Evolutionary conservation across 768 basidiomycete genomes (phyloP).

Genomic region (Suillus sp.): DNA sequence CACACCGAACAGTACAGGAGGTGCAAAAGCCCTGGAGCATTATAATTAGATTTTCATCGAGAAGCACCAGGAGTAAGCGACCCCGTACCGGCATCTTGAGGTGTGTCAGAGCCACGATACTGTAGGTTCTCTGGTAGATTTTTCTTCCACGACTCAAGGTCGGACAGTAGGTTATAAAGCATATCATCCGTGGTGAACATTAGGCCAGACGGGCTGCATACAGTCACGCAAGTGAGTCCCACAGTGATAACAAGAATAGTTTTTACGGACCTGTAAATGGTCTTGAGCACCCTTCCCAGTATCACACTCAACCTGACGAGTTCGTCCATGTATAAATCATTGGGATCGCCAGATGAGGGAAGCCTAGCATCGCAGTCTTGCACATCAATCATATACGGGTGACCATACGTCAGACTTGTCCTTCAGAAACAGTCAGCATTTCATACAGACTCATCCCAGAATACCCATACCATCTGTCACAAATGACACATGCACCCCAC

Average conservation of each 20-base stretch:
- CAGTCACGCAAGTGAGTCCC: conserved; percentile 13
- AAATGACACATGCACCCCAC: conserved; percentile 94
- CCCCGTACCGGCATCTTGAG: conserved; percentile 65
- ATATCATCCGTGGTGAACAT: conserved; percentile 82
- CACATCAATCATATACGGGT: conserved; percentile 95
- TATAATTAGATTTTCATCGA: conserved; percentile 12
- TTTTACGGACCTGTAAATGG: conserved; percentile 77
- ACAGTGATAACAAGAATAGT: conserved; percentile 2
- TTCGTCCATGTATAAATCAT: conserved; percentile 84
- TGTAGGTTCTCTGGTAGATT: conserved; percentile 76
- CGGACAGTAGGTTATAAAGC: conserved; percentile 60
- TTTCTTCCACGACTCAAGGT: conserved; percentile 77
- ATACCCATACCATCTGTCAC: conserved; percentile 79
- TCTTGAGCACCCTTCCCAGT: conserved; percentile 88
- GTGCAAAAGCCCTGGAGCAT: conserved; percentile 74
- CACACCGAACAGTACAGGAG: conserved; percentile 85
- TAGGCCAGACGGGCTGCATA: conserved; percentile 78
- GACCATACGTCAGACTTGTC: conserved; percentile 87
- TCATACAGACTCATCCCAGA: conserved; percentile 6
- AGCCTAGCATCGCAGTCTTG: conserved; percentile 95
- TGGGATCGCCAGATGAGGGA: conserved; percentile 83
- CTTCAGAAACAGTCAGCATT: conserved; percentile 39
- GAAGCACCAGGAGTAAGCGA: not conserved
- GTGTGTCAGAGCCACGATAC: conserved; percentile 71
- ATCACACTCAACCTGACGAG: conserved; percentile 90